Percentiles rank a stretch among this genome's conserved stretches.
phyloP scores from a whole-genome alignment of 1,284 basidiomycete species.

The Heterobasidion annosum region DNA sequence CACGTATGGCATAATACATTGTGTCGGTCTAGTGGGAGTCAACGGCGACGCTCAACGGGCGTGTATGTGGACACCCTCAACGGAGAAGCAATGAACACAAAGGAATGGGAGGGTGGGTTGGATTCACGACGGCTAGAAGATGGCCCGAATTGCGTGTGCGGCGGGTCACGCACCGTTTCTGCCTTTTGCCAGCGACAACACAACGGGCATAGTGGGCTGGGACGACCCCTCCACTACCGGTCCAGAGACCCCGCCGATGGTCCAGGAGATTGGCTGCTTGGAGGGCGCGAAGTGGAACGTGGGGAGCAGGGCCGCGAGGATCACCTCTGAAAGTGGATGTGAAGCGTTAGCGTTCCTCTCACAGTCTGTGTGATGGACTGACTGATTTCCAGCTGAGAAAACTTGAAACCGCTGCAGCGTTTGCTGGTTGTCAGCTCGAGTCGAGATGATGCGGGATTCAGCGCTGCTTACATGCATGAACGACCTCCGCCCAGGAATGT shows the following conservation, averaged over 20 bases:
- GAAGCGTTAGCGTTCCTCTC: neutral
- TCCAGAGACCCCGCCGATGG: neutral
- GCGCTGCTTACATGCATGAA: slow-evolving; percentile 1
- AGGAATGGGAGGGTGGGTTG: no score
- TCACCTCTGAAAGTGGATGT: neutral
- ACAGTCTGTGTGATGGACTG: neutral
- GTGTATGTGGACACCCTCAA: no score
- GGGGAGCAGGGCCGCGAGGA: neutral
- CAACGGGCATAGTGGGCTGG: neutral
- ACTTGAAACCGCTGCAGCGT: slow-evolving; percentile 1
- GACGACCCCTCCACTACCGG: neutral
- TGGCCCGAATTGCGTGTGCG: no score
- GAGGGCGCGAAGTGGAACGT: neutral
- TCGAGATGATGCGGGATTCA: neutral
- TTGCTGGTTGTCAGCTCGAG: neutral
- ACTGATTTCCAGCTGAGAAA: slow-evolving; percentile 5
- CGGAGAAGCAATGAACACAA: no score
- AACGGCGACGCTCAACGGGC: no score
- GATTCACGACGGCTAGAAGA: no score
- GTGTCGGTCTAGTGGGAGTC: no score
- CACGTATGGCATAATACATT: no score
- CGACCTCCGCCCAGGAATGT: slow-evolving; percentile 7
- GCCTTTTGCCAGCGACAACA: neutral
- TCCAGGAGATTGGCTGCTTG: neutral
- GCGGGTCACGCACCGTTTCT: no score